Conservation (phyloP, 2,329 filamentous ascomycete species). For the Aureobasidium leucospermi region DNA sequence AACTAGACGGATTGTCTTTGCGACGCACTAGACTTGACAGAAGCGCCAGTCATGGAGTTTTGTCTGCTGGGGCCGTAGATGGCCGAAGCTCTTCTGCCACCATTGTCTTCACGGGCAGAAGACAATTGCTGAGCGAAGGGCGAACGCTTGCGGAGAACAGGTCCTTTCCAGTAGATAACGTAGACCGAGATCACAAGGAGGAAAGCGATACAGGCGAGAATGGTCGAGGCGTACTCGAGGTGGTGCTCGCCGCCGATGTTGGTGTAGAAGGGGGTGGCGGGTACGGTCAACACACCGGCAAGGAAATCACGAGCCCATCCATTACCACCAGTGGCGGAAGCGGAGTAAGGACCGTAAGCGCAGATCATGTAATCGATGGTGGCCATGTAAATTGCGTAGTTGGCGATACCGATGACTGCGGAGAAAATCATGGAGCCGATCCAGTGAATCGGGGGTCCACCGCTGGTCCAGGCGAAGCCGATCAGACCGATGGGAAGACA, state of each 20-base stretch:
- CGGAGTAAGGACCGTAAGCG: slow-evolving; percentile 66
- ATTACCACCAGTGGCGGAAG: slow-evolving; percentile 69
- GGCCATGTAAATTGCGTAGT: slow-evolving; percentile 57
- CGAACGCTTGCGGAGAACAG: slow-evolving; percentile 43
- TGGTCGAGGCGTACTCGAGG: slow-evolving; percentile 50
- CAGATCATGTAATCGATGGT: slow-evolving; percentile 74
- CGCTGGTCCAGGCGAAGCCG: slow-evolving; percentile 65
- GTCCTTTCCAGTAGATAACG: slow-evolving; percentile 51
- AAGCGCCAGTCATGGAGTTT: neutral
- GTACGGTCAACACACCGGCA: slow-evolving; percentile 64
- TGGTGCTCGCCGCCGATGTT: slow-evolving; percentile 35
- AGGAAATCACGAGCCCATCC: slow-evolving; percentile 69
- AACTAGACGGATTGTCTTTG: neutral
- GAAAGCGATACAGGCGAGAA: slow-evolving; percentile 45
- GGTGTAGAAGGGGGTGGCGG: slow-evolving; percentile 54
- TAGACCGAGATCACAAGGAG: slow-evolving; percentile 50
- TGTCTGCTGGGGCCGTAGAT: slow-evolving; percentile 10
- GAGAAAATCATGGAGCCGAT: slow-evolving; percentile 61
- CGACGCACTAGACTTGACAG: neutral
- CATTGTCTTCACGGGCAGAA: slow-evolving; percentile 6
- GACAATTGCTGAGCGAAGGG: slow-evolving; percentile 44
- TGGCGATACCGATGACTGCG: slow-evolving; percentile 64
- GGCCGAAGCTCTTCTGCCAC: slow-evolving; percentile 12
- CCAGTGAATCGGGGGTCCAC: slow-evolving; percentile 60
- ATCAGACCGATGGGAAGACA: slow-evolving; percentile 62